Conservation (phyloP, 306 rosid genomes). For the Lotus japonicus region DNA sequence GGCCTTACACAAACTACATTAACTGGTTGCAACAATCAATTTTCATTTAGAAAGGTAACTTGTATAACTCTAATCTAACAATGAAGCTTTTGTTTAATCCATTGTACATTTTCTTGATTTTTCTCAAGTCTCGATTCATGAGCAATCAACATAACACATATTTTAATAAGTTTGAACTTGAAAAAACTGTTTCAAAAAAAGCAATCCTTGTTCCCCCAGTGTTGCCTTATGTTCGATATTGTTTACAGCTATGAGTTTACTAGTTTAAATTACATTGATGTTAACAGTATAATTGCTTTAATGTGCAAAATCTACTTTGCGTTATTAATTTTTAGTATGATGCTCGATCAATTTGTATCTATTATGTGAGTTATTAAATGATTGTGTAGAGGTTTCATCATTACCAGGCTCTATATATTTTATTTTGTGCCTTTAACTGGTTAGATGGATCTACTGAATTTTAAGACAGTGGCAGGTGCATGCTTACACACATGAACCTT, state of each 20-base stretch:
- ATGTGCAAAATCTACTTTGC: background rate
- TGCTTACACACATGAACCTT: background rate
- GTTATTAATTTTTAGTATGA: background rate
- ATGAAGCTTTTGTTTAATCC: background rate
- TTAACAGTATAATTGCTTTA: background rate
- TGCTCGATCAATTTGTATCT: background rate
- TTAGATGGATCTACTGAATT: background rate
- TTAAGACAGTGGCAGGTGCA: background rate
- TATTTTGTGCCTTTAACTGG: background rate
- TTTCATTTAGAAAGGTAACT: slow-evolving; percentile 72
- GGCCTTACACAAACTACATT: slow-evolving; percentile 67
- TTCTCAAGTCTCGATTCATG: no score
- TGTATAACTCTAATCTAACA: background rate
- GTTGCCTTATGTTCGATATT: no score
- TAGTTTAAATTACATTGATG: background rate
- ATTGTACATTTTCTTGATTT: background rate
- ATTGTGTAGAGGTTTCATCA: background rate
- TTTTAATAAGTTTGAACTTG: no score
- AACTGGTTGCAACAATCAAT: slow-evolving; percentile 54
- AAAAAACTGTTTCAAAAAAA: no score
- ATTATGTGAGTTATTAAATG: background rate
- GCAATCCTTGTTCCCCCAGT: no score
- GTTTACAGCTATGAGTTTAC: no score
- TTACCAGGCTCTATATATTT: background rate
- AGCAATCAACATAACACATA: no score